Evolutionary conservation across 192 early-diverging fungal species (phyloP).

Genomic region (Ambispora gerdemannii): DNA sequence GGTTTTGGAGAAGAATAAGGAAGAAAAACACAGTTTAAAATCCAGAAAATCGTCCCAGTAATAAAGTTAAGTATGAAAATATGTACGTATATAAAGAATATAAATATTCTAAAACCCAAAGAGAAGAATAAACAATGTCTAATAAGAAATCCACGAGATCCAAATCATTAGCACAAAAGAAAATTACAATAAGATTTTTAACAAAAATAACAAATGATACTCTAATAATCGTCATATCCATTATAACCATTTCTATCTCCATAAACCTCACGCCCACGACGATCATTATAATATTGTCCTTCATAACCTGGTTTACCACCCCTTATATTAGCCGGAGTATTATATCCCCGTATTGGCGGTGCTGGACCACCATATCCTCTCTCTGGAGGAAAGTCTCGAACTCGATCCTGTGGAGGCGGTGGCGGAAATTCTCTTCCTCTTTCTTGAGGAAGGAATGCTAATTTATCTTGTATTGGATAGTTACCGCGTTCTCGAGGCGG

Average conservation of each 20-base stretch:
- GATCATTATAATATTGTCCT: conserved; percentile 1
- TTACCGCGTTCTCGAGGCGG: conserved; percentile 5
- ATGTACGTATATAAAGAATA: too few species aligned
- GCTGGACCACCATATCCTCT: not conserved
- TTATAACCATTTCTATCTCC: not conserved
- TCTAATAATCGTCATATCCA: not conserved
- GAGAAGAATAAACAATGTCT: too few species aligned
- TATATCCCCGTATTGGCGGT: not conserved
- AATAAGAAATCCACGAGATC: too few species aligned
- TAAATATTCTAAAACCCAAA: too few species aligned
- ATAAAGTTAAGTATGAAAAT: too few species aligned
- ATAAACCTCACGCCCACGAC: not conserved
- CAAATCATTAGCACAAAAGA: too few species aligned
- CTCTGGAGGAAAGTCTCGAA: not conserved
- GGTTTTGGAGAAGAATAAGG: too few species aligned
- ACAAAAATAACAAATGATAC: too few species aligned
- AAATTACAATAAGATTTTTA: too few species aligned
- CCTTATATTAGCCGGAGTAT: not conserved
- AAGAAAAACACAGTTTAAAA: too few species aligned
- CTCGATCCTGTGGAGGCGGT: not conserved
- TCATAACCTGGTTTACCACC: not conserved
- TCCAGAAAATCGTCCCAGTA: too few species aligned
- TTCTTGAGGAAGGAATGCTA: not conserved
- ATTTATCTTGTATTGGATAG: not conserved
- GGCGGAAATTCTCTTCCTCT: not conserved